Evolutionary conservation across 768 basidiomycete genomes (phyloP).

Genomic region (Leccinum rimulosum): DNA sequence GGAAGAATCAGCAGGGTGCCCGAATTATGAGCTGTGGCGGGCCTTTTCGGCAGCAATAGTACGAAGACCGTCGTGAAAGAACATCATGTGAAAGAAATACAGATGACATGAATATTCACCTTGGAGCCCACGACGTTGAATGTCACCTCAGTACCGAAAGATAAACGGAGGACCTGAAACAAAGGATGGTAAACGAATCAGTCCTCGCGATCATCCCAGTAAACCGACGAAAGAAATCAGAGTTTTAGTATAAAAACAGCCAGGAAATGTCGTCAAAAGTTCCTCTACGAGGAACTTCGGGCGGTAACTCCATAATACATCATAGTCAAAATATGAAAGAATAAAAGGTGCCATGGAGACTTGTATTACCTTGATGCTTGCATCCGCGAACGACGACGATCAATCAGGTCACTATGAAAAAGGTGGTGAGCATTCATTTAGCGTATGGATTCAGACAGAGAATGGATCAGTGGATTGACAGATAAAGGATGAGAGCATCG

Average conservation of each 20-base stretch:
- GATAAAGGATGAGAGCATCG: slow-evolving; percentile 63
- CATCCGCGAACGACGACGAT: neutral
- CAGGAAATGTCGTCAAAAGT: slow-evolving; percentile 68
- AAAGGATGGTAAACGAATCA: neutral
- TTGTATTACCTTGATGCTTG: neutral
- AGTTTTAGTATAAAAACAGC: slow-evolving; percentile 66
- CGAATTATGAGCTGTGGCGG: slow-evolving; percentile 89
- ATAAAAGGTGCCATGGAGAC: neutral
- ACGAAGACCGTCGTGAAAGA: slow-evolving; percentile 89
- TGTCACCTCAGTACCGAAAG: neutral
- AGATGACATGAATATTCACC: slow-evolving; percentile 8
- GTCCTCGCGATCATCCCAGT: neutral
- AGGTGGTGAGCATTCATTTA: slow-evolving; percentile 1
- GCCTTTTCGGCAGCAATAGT: slow-evolving; percentile 77
- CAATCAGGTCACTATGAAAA: slow-evolving; percentile 1
- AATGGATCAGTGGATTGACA: slow-evolving; percentile 62
- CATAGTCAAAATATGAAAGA: neutral
- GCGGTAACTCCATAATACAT: slow-evolving; percentile 78
- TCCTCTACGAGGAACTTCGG: slow-evolving; percentile 49
- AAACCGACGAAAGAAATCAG: slow-evolving; percentile 42
- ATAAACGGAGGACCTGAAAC: neutral
- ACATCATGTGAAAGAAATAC: slow-evolving; percentile 12
- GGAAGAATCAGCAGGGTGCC: slow-evolving; percentile 66
- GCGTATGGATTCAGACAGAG: neutral
- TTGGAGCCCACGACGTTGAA: neutral